Evolutionary conservation across 2,329 filamentous ascomycete genomes (phyloP), one percentile per base, ranked within the genome.

Genomic region (Neonectria faginata): DNA sequence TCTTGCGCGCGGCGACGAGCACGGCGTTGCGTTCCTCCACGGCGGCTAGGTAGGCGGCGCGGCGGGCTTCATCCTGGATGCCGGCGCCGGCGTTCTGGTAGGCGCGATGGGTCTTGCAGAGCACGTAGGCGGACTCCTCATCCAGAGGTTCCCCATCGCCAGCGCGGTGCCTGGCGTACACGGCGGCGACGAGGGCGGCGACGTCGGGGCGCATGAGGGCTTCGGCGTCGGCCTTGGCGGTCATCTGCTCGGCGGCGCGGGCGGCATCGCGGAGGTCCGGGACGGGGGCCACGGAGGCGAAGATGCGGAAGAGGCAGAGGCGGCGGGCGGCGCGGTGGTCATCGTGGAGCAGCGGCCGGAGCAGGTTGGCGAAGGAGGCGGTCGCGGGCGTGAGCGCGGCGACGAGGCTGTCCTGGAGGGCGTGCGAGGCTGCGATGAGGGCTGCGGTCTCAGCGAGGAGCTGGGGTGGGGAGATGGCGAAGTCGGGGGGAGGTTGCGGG

Each of bases 371-470:
- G 20, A 74, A 76, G 10, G 64, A 69, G 10, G 72, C 74, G 0
- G 66, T 67, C 2, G 60, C 45, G 2, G 71, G 65, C 0, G 70
- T 70, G 9, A 74, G 57, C 2, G 57, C 39, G 0, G 56, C 50
- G 4, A 60, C 72, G 48, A 75, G 72, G 9, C 18, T 16, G 53
- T 75, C 71, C 42, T 74, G 60, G 0, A 75, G 66, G 1, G 62
- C 47, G 1, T 36, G 64, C 33, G 72, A 68, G n/a, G 58, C 39
- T 14, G 54, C 27, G 20, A 73, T 68, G 65, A 73, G 65, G 71
- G 91, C 84, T 1, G 57, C 60, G 14, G 68, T 70, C 44, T 66
- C 57, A 9, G 41, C 42, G 45, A 73, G 65, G 9, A 75, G 66
- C 12, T 59, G 41, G 0, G 59, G 56, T 3, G 68, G 66, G 3